These are phyloP conservation scores for Ramicandelaber brevisporus DNA, from an alignment of 192 early-diverging fungal genomes.

Conservation along the genomic window DNA sequence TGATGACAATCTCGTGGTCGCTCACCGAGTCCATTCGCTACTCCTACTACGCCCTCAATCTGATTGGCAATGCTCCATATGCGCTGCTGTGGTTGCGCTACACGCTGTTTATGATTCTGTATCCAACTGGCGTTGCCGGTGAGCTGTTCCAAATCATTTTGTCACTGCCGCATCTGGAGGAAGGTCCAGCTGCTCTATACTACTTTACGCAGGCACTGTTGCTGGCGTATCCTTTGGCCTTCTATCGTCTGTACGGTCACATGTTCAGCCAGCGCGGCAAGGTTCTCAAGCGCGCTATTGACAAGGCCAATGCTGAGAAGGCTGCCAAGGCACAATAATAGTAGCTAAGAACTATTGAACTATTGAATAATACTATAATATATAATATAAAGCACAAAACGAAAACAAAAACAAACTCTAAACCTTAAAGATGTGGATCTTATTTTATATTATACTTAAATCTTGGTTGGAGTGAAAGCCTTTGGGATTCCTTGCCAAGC, in stretches of 20 bases:
- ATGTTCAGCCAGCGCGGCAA: slow-evolving; percentile 78
- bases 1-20: slow-evolving; percentile 77
- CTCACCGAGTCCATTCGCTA: slow-evolving; percentile 84
- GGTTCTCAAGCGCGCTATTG: slow-evolving; percentile 25
- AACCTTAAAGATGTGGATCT: too few species aligned
- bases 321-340: not conserved
- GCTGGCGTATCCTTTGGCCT: slow-evolving; percentile 39
- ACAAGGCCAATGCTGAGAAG: slow-evolving; percentile 1
- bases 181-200: slow-evolving; percentile 23
- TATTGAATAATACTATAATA: not conserved
- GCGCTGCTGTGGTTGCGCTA: slow-evolving; percentile 54
- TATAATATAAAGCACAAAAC: not conserved
- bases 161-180: slow-evolving; percentile 30
- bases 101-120: slow-evolving; percentile 82
- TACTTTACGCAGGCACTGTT: slow-evolving; percentile 27
- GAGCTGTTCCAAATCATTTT: slow-evolving; percentile 58
- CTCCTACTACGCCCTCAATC: slow-evolving; percentile 57
- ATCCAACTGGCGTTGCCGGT: slow-evolving; percentile 67
- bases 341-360: not conserved
- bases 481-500: slow-evolving; percentile 48
- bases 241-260: slow-evolving; percentile 69
- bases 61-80: slow-evolving; percentile 27
- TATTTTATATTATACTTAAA: not conserved
- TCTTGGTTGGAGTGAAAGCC: slow-evolving; percentile 13
- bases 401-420: too few species aligned